Evolutionary conservation across 768 basidiomycete species (phyloP), one percentile per base, ranked within the genome.

Genomic region (Panus rudis): DNA sequence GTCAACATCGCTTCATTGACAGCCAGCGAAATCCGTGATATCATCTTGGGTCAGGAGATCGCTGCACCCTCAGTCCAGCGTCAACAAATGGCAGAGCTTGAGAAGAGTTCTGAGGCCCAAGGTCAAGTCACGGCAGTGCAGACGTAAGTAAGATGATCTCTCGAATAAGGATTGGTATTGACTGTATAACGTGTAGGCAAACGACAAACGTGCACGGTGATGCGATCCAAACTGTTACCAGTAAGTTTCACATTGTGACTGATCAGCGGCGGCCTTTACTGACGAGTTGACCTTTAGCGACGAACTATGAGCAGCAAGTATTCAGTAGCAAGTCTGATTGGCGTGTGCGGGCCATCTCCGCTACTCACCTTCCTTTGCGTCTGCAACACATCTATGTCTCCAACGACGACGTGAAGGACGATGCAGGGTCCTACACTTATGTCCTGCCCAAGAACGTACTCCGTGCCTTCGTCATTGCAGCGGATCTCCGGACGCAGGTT

Each of bases 271-370:
- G 30, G n/a, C n/a, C n/a, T n/a, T 20, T 38, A 17, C 11, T 44
- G 24, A 40, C 42, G 24, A 51, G 28, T 20, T 25, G 34, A 19
- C 27, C 33, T 53, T 17, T 49, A 84, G 84, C 94, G 1, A 96
- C 96, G 49, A 92, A 89, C 59, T 99, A 99, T 61, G 96, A 96
- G 64, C 92, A 97, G 57, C 88, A 92, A 58, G 85, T 92, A n/a
- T 99, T 99, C 71, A 93, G 90, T 64, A 90, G 86, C 70, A 98
- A 99, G 71, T 97, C 96, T 4, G 96, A 99, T 63, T 99, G 96
- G 96, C 91, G 96, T 55, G 89, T 97, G 24, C 86, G 96, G 49
- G 96, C 96, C 25, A 98, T 99, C 56, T 93, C 92, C 13, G 87
- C 96, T 0, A 98, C 93, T 17, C 93, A 99, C 63, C 75, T 99